Percentiles rank a stretch among this genome's conserved stretches.
Evolutionary conservation across 164 flowering plant genomes (phyloP).

Genomic region (Magnolia sinica): DNA sequence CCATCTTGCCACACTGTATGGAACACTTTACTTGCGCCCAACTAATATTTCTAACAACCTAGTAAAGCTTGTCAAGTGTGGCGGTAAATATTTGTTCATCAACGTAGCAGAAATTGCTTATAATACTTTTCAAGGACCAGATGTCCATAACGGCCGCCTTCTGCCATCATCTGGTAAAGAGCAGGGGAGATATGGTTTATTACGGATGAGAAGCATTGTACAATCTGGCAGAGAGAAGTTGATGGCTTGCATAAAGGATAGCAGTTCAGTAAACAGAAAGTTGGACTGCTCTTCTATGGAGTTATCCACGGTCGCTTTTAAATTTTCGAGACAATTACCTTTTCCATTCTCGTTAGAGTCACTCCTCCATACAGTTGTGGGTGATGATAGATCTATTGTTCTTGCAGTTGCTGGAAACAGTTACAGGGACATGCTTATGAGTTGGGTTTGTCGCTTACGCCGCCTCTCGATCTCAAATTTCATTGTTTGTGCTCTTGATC

Average conservation of each 20-base stretch:
- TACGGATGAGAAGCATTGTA: conserved; percentile 40
- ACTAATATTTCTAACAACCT: conserved; percentile 40
- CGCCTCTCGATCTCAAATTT: conserved; percentile 59
- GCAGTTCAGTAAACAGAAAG: conserved; percentile 24
- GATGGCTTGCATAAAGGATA: conserved; percentile 32
- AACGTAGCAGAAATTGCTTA: conserved; percentile 26
- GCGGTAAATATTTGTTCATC: conserved; percentile 40
- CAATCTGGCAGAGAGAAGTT: conserved; percentile 28
- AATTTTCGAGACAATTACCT: conserved; percentile 20
- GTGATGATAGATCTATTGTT: conserved; percentile 59
- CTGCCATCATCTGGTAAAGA: not conserved
- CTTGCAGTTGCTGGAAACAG: conserved; percentile 84
- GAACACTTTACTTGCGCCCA: conserved; percentile 54
- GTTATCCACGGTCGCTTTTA: conserved; percentile 11
- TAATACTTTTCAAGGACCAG: conserved; percentile 20
- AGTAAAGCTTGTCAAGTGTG: conserved; percentile 53
- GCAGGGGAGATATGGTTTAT: conserved; percentile 14
- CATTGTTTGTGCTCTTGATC: conserved; percentile 79
- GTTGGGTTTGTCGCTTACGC: conserved; percentile 91
- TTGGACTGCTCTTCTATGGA: conserved; percentile 32
- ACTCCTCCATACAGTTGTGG: conserved; percentile 53
- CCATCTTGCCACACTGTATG: conserved; percentile 58
- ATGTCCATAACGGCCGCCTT: not conserved
- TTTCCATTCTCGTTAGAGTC: conserved; percentile 63
- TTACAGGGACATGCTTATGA: conserved; percentile 94